Evolutionary conservation across 208 protist genomes (phyloP), one percentile per base, ranked within the genome.

Genomic region (Acanthamoeba polyphaga): DNA sequence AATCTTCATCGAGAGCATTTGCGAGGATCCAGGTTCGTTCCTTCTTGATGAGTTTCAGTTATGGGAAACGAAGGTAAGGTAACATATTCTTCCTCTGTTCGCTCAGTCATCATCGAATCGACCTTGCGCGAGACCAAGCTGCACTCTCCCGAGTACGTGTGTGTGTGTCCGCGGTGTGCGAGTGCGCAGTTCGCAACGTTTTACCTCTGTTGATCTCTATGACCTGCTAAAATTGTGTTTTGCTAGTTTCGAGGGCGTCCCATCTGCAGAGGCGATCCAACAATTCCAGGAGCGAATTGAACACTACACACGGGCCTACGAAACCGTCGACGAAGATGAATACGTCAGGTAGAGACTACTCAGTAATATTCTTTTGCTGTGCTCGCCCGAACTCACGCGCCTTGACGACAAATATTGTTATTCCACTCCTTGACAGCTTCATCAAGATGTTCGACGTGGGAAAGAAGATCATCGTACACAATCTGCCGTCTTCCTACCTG

Each of bases 1-100:
- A 51, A 94, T 97, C 68, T 97, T 97, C 58, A 80, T 96, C 49
- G 96, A 97, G 91, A 92, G 91, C 38, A 66, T 97, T 9, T 97
- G 96, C 87, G 92, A 96, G 24, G 95, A 96, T 46, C 68, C 55
- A 8, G 68, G 80, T 88, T 43, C 24, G 51, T 29, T 22, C 7
- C 70, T 95, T n/a, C 7, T 93, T 92, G 13, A 22, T 51, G 8
- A 51, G 10, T 10, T 51, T 51, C 46, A 51, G 12, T 51, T 13
- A 13, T 51, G 12, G 46, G 46, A 15, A 51, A 51, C 46, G 43
- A 46, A 46, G 38, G 1, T 46, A 46, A 46, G 43, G 43, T 46
- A 46, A 51, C 46, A 13, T 51, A 0, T 0, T 12, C 46, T 51
- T 51, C 46, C 64, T 53, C 27, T 82, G 6, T 76, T 15, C n/a